Evolutionary conservation across 768 basidiomycete genomes (phyloP), one percentile per base, ranked within the genome.

Genomic region (Chlorophyllum brunneum): DNA sequence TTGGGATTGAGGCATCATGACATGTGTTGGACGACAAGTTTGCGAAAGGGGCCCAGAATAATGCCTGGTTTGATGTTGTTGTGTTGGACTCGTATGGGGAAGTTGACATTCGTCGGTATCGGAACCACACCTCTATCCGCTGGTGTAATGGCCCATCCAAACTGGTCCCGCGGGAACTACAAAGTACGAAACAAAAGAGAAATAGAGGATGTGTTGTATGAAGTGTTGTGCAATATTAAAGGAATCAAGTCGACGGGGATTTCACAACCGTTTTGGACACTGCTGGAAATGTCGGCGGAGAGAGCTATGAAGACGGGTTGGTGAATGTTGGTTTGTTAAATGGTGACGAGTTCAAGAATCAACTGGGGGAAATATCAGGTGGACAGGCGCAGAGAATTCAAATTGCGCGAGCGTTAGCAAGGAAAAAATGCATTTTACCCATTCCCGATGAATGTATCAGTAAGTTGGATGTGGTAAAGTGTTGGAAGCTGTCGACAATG

Each of bases 381-480:
- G 95, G 95, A 0, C 95, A 98, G 63, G 93, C 92, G 1, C 95
- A 98, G 70, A 81, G 95, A 5, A 72, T 98, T n/a, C 87, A 89
- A 64, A 93, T 98, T 59, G 95, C 95, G 0, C 81, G 95, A 5
- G 92, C 95, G 0, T 78, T 98, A n/a, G 87, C 85, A 1, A 79
- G 76, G 15, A 16, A 15, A 7, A 34, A 27, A 33, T 43, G 8
- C 39, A 48, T n/a, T 39, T 79, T 98, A 11, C 73, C 97, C 40
- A 83, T 98, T 30, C 72, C 98, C 48, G 95, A 98, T 65, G 95
- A 98, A 64, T 97, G 94, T 64, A 98, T 95, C n/a, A 86, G 83
- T 37, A 91, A 94, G 4, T 70, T 98, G 54, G 95, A 98, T 64
- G 73, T 80, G 1, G 82, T 1, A 85, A 80, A 15, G 86, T 98